Evolutionary conservation across 1,284 basidiomycete species (phyloP).

Genomic region (Marasmius fiardii): DNA sequence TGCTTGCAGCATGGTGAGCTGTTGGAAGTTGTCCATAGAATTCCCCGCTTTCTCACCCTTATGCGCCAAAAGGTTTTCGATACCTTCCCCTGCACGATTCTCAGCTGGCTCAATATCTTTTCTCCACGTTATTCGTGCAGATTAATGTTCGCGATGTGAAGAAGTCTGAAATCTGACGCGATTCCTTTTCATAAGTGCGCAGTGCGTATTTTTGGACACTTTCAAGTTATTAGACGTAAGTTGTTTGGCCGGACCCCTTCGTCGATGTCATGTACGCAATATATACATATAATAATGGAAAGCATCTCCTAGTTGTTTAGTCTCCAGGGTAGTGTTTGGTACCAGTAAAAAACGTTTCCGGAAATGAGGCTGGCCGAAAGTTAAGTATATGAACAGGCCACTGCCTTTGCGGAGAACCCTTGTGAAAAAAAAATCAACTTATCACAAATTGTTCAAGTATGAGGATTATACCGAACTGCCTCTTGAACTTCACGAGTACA

Average conservation of each 20-base stretch:
- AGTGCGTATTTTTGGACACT: too few species aligned
- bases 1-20: conserved; percentile 63
- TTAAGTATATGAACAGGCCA: conserved; percentile 80
- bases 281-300: conserved; percentile 88
- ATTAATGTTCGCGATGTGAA: conserved; percentile 42
- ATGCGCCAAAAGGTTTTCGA: conserved; percentile 61
- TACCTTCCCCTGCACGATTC: conserved; percentile 85
- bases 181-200: too few species aligned
- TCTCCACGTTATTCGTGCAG: conserved; percentile 83
- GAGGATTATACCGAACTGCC: conserved; percentile 55
- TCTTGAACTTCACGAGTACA: conserved; percentile 84
- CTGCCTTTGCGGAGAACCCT: conserved; percentile 61
- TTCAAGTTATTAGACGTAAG: too few species aligned
- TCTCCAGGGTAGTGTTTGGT: conserved; percentile 55
- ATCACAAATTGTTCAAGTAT: too few species aligned
- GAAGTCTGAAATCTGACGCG: background rate
- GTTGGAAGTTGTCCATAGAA: background rate
- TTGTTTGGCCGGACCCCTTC: too few species aligned
- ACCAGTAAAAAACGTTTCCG: conserved; percentile 65
- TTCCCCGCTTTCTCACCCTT: background rate
- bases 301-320: conserved; percentile 68
- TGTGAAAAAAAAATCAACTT: conserved; percentile 7
- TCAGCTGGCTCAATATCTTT: conserved; percentile 80
- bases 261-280: conserved; percentile 29
- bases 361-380: conserved; percentile 92